Percentiles rank a stretch among this genome's conserved stretches.
Conservation (phyloP, 2,329 filamentous ascomycete species). For the Aspergillus sojae region DNA sequence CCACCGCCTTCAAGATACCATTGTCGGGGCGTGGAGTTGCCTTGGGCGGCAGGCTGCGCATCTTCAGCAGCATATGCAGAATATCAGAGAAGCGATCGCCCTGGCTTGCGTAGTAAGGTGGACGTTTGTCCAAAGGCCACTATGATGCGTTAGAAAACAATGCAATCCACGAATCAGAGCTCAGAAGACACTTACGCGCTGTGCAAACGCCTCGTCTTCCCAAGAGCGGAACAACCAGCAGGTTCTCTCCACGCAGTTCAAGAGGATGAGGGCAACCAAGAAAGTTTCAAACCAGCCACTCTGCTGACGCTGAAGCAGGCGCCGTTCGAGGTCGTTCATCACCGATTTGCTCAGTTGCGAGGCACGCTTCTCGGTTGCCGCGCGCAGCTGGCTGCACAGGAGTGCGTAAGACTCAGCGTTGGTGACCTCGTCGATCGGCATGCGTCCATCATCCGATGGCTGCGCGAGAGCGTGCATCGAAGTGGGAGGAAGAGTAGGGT, state of each 20-base stretch:
- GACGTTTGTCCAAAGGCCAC: constrained; percentile 59
- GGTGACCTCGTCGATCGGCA: constrained; percentile 42
- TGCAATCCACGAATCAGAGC: neutral
- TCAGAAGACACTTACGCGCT: constrained; percentile 35
- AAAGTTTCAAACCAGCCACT: constrained; percentile 62
- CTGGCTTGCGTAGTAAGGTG: constrained; percentile 56
- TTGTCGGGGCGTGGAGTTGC: constrained; percentile 40
- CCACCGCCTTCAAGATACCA: constrained; percentile 41
- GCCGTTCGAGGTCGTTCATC: constrained; percentile 62
- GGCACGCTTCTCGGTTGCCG: constrained; percentile 58
- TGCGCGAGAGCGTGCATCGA: constrained; percentile 41
- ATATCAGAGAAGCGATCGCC: constrained; percentile 62
- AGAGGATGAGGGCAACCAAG: constrained; percentile 59
- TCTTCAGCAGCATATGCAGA: constrained; percentile 60
- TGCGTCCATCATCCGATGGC: constrained; percentile 42
- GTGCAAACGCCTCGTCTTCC: constrained; percentile 46
- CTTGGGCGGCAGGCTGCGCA: constrained; percentile 54
- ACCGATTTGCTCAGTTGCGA: constrained; percentile 55
- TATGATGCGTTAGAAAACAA: constrained; percentile 20
- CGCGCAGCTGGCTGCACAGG: constrained; percentile 57
- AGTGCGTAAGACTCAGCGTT: constrained; percentile 52
- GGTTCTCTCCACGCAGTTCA: constrained; percentile 63
- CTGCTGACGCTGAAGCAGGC: constrained; percentile 61
- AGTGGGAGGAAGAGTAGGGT: constrained; percentile 44
- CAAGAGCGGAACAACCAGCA: constrained; percentile 60